Base-by-base conservation (phyloP, 2,329 filamentous ascomycete genomes). In the Chaetothyriales sp. region DNA sequence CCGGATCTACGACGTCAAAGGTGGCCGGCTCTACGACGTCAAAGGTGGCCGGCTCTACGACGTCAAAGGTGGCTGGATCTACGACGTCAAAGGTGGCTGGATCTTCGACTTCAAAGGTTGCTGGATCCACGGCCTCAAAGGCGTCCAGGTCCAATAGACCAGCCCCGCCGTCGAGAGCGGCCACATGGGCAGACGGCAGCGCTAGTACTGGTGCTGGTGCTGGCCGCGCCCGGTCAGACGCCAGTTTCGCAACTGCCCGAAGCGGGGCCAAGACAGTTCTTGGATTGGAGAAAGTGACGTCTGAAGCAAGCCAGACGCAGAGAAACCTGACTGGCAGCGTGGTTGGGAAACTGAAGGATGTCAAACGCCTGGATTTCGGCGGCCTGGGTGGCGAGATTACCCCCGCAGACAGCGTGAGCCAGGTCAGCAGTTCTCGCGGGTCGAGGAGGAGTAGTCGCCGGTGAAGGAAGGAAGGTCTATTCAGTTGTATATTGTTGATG, bases 351-450 rank as follows among this genome's bases (percentile, higher is more conserved):
- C 48, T 58, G 43, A 55, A 57, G 48, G 58, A 59, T 22, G 20
- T 55, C 18, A 49, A 43, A 39, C 47, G 47, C 20, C 20, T 59
- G 18, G 53, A 57, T 49, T 48, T 59, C 10, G 49, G n/a, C n/a
- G 52, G 49, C 51, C 52, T 36, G 39, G 18, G 25, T n/a, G 42
- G 47, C 36, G 58, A 60, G 51, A 55, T 60, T 19, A 50, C 53
- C 44, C 58, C 58, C 8, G 55, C 56, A 44, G 58, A 60, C 46
- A 58, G 55, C 51, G 56, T 60, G 1, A 59, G 57, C 54, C 58
- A 60, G 55, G 50, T 60, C 20, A 54, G 52, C 32, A 51, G 51
- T 39, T 26, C 43, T 18, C 32, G 49, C 45, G 47, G 45, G 12
- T 39, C 19, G 46, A 52, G 50, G 49, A 48, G 45, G 15, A 51